These are phyloP conservation scores for Rehmannia glutinosa DNA, from an alignment of 257 asterid genomes.

Conservation along the genomic window DNA sequence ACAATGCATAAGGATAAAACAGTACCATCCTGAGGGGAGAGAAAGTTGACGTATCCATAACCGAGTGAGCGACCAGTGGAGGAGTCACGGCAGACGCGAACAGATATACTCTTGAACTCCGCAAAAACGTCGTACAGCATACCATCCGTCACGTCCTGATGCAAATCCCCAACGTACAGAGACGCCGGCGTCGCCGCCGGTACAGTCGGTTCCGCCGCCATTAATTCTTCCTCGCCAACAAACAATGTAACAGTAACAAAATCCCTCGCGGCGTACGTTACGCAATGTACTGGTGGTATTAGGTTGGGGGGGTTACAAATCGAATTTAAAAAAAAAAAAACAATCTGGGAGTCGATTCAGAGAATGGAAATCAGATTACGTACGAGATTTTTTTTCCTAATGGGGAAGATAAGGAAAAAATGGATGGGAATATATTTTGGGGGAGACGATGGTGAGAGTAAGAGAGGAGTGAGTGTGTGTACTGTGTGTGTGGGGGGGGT, in stretches of 20 bases:
- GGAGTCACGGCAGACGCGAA: conserved; percentile 53
- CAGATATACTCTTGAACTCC: conserved; percentile 41
- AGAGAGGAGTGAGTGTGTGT: conserved; percentile 7
- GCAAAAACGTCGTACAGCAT: conserved; percentile 35
- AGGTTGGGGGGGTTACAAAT: conserved; percentile 6
- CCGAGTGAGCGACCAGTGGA: conserved; percentile 47
- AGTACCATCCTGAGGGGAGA: conserved; percentile 45
- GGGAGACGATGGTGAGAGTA: conserved; percentile 12
- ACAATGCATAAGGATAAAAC: background rate
- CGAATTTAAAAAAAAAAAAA: too few relatives aligned
- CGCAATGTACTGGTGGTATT: conserved; percentile 2
- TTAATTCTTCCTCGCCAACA: background rate
- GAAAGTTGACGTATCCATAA: conserved; percentile 52
- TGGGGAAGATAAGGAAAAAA: conserved; percentile 5
- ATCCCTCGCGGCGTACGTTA: too few relatives aligned
- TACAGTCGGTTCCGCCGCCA: conserved; percentile 34
- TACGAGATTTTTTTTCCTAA: conserved; percentile 9
- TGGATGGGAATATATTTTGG: background rate
- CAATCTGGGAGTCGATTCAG: background rate
- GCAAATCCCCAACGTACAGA: conserved; percentile 58
- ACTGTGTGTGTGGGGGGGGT: conserved; percentile 11
- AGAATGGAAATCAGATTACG: background rate
- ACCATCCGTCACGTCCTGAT: conserved; percentile 38
- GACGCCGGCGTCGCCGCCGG: conserved; percentile 36
- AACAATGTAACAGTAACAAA: background rate